These are phyloP conservation scores for Helicocarpus griseus DNA, from an alignment of 2,329 filamentous ascomycete species.

Conservation along the genomic window DNA sequence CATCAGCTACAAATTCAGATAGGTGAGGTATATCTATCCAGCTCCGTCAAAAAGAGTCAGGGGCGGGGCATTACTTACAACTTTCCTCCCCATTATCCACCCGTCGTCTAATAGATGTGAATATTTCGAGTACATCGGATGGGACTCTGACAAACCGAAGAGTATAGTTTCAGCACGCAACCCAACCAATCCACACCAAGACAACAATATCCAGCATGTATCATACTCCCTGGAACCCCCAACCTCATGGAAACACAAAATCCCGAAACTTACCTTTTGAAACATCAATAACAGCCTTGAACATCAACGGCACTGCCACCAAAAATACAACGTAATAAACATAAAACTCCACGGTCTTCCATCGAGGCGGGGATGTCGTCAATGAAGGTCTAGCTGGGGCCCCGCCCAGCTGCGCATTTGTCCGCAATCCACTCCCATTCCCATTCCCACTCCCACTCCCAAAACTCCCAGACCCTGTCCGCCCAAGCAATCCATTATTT, in stretches of 20 bases:
- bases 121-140: slow-evolving; percentile 72
- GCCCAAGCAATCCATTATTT: slow-evolving; percentile 11
- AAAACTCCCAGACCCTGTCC: neutral
- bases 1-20: neutral
- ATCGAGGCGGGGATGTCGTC: slow-evolving; percentile 53
- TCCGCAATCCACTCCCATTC: neutral
- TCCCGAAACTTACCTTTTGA: slow-evolving; percentile 56
- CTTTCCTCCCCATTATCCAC: slow-evolving; percentile 87
- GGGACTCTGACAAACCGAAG: slow-evolving; percentile 48
- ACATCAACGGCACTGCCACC: slow-evolving; percentile 69
- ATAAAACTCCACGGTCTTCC: slow-evolving; percentile 78
- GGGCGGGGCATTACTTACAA: slow-evolving; percentile 45
- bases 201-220: neutral
- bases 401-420: slow-evolving; percentile 4
- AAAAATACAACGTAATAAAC: slow-evolving; percentile 65
- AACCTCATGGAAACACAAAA: neutral
- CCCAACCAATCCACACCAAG: neutral
- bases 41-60: neutral
- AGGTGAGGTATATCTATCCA: neutral
- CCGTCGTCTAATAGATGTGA: slow-evolving; percentile 62
- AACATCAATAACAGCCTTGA: slow-evolving; percentile 77
- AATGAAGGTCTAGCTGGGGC: slow-evolving; percentile 23
- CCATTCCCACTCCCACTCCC: neutral
- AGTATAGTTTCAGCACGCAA: slow-evolving; percentile 4
- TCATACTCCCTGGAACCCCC: neutral